Evolutionary conservation across 2,329 filamentous ascomycete genomes (phyloP), one percentile per base, ranked within the genome.

Genomic region (Magnaporthiopsis incrustans): DNA sequence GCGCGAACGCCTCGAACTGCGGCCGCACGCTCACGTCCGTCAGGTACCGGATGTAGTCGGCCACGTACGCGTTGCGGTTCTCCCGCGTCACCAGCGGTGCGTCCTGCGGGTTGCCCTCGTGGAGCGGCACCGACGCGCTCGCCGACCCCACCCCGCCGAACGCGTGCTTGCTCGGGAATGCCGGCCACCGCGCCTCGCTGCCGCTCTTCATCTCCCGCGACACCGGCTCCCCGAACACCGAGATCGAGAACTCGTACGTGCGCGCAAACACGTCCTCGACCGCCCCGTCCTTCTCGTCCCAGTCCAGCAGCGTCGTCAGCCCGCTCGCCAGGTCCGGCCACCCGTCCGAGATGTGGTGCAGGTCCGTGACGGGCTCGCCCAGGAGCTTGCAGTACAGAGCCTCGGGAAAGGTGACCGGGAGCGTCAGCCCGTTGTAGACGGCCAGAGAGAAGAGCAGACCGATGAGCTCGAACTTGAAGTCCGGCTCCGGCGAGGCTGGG

Each of bases 391-490:
- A 84, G 76, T 99, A 99, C 4, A 99, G 82, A 0, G 88, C 90
- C 65, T 86, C 83, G 0, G 95, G 95, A 66, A 99, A 95, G 1
- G 89, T 96, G 57, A 98, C 83, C 0, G 95, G 95, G 1, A 99
- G 80, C 0, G 93, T 97, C 30, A 98, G 81, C 1, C 94, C 94
- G 69, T 99, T 99, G 77, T 95, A 97, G 5, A 98, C 79, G 6
- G 95, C 95, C 25, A 99, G 81, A 1, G 91, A 96, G 67, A 97
- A 82, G n/a, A 98, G 78, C 14, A 97, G 76, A 1, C 95, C 95
- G 38, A 97, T 81, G 26, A 98, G 83, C 74, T 98, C 92, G 70
- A 90, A 98, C 72, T 95, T 95, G 85, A 94, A 95, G 8, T 90
- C 79, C 2, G 92, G 91, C 66, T 96, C 92, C 10, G 91, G 77